phyloP scores from a whole-genome alignment of 768 basidiomycete species.

The Mycena floridula region DNA sequence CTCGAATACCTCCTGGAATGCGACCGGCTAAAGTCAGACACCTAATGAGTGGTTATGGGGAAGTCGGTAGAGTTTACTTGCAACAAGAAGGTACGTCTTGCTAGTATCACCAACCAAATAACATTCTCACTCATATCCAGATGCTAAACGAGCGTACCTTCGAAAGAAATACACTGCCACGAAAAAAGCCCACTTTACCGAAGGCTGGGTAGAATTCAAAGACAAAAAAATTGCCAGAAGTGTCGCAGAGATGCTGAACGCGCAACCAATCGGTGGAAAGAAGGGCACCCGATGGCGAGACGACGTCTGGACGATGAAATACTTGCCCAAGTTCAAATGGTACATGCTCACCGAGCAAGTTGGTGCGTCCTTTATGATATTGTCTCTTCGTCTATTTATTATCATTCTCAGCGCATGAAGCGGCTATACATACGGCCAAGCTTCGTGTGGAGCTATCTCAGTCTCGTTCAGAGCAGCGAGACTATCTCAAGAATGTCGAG shows the following conservation, averaged over 20 bases:
- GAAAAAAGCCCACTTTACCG: constrained; percentile 83
- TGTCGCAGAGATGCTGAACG: constrained; percentile 94
- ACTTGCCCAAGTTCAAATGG: constrained; percentile 97
- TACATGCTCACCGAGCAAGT: constrained; percentile 98
- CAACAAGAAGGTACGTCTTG: constrained; percentile 75
- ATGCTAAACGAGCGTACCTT: constrained; percentile 82
- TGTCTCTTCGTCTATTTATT: not conserved
- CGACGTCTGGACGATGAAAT: constrained; percentile 99
- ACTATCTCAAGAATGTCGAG: constrained; percentile 93
- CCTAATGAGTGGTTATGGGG: constrained; percentile 85
- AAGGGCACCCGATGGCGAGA: constrained; percentile 89
- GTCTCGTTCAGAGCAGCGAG: constrained; percentile 82
- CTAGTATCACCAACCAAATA: not conserved
- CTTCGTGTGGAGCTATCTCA: constrained; percentile 89
- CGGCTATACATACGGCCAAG: constrained; percentile 80
- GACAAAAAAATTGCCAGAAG: constrained; percentile 88
- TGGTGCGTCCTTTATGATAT: constrained; percentile 48
- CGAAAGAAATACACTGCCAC: constrained; percentile 76
- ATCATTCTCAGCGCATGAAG: constrained; percentile 71
- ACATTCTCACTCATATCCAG: constrained; percentile 29
- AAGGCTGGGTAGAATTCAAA: constrained; percentile 98
- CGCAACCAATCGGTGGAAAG: constrained; percentile 91
- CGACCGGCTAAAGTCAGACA: constrained; percentile 93
- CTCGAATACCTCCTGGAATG: constrained; percentile 97
- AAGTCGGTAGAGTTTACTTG: constrained; percentile 87